Percentiles rank a stretch among this genome's conserved stretches.
These are phyloP conservation scores for Ustilago sp. DNA, from an alignment of 1,284 basidiomycete genomes.

Conservation along the genomic window DNA sequence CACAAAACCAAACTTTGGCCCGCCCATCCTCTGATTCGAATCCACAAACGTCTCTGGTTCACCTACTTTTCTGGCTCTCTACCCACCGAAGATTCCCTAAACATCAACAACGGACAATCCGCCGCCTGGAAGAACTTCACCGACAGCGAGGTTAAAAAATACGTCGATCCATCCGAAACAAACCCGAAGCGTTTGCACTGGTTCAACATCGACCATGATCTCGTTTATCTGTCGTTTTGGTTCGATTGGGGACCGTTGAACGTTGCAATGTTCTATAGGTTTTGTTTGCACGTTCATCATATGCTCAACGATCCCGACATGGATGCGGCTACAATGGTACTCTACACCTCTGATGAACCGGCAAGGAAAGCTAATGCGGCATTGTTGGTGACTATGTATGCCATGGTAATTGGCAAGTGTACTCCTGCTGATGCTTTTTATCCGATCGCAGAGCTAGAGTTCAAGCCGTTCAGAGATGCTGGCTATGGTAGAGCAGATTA, in stretches of 20 bases:
- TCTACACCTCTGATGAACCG: slow-evolving; percentile 89
- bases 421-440: slow-evolving; percentile 95
- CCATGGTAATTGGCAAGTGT: slow-evolving; percentile 88
- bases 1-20: slow-evolving; percentile 32
- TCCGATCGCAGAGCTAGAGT: slow-evolving; percentile 78
- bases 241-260: slow-evolving; percentile 77
- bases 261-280: slow-evolving; percentile 73
- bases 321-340: slow-evolving; percentile 80
- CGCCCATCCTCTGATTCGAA: slow-evolving; percentile 55
- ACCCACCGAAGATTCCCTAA: slow-evolving; percentile 43
- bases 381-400: slow-evolving; percentile 87
- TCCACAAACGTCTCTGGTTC: slow-evolving; percentile 63
- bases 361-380: slow-evolving; percentile 92
- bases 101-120: slow-evolving; percentile 27
- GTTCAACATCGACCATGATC: slow-evolving; percentile 81
- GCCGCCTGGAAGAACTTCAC: slow-evolving; percentile 28
- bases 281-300: slow-evolving; percentile 82
- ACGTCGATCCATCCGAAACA: slow-evolving; percentile 31
- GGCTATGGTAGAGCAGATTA: slow-evolving; percentile 93
- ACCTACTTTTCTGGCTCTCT: slow-evolving; percentile 46
- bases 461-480: slow-evolving; percentile 91
- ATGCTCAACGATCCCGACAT: slow-evolving; percentile 52
- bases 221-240: slow-evolving; percentile 88
- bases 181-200: slow-evolving; percentile 54
- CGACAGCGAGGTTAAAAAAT: slow-evolving; percentile 36